These are phyloP conservation scores for Chlorella vulgaris DNA, from an alignment of 139 green algal genomes.

Conservation along the genomic window DNA sequence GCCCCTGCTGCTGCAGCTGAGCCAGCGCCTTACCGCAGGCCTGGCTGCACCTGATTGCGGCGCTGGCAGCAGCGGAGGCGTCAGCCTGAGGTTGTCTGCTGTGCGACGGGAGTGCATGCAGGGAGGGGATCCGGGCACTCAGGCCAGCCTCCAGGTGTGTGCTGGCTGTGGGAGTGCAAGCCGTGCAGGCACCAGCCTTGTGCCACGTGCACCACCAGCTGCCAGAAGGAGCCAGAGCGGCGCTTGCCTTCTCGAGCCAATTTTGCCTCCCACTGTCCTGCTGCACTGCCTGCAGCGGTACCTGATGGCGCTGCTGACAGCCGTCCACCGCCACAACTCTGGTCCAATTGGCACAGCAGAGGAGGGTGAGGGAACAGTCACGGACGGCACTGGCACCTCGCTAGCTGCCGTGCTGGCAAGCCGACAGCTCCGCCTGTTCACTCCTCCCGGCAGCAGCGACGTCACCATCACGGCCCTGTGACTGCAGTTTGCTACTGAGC, in stretches of 20 bases:
- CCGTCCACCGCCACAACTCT: conserved; percentile 23
- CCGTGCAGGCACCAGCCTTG: not conserved
- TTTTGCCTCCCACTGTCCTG: not conserved
- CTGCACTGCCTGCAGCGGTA: conserved; percentile 32
- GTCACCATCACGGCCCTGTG: not conserved
- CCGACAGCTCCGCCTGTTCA: not conserved
- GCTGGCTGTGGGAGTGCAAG: no score
- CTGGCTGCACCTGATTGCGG: not conserved
- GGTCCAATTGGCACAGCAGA: not conserved
- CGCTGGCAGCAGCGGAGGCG: not conserved
- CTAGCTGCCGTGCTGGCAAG: not conserved
- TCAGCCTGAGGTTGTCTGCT: not conserved
- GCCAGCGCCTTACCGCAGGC: conserved; percentile 3
- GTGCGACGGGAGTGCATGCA: not conserved
- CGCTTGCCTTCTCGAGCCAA: not conserved
- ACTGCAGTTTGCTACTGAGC: not conserved
- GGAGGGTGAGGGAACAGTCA: not conserved
- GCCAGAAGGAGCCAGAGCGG: not conserved
- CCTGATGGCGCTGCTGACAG: conserved; percentile 26
- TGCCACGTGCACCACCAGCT: not conserved
- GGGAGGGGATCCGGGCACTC: not conserved
- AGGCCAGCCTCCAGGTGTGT: conserved; percentile 18
- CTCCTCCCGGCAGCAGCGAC: not conserved
- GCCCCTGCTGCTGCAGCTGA: conserved; percentile 43
- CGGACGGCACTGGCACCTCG: not conserved